These are phyloP conservation scores for Cubamyces sp. DNA, from an alignment of 768 basidiomycete genomes.

Conservation along the genomic window DNA sequence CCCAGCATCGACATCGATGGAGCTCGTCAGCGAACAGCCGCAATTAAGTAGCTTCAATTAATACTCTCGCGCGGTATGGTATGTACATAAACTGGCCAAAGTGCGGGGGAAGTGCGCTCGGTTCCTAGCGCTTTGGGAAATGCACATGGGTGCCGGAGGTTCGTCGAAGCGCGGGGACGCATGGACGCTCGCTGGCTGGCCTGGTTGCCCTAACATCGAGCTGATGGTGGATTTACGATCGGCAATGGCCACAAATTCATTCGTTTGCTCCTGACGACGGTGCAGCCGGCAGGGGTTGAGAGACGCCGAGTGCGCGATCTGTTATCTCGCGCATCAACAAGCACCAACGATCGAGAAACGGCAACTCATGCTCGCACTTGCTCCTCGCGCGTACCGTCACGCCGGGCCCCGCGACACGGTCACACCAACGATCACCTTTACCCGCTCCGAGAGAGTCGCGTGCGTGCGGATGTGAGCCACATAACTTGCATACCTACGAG, in stretches of 20 bases:
- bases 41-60: slow-evolving; percentile 14
- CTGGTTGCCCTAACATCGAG: slow-evolving; percentile 23
- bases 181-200: slow-evolving; percentile 19
- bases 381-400: slow-evolving; percentile 1
- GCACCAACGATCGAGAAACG: slow-evolving; percentile 18
- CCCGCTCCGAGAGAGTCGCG: not conserved
- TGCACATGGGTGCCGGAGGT: slow-evolving; percentile 12
- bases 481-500: not conserved
- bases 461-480: not conserved
- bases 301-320: slow-evolving; percentile 10
- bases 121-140: not conserved
- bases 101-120: slow-evolving; percentile 20
- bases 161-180: slow-evolving; percentile 17
- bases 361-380: slow-evolving; percentile 11
- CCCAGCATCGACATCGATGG: slow-evolving; percentile 11
- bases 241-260: slow-evolving; percentile 24
- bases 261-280: slow-evolving; percentile 23
- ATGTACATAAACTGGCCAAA: slow-evolving; percentile 2
- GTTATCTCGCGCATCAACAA: slow-evolving; percentile 22
- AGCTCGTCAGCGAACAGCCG: not conserved
- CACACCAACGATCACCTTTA: slow-evolving; percentile 4
- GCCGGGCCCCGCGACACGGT: slow-evolving; percentile 5
- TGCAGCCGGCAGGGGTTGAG: slow-evolving; percentile 7
- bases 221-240: slow-evolving; percentile 26
- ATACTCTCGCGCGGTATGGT: not conserved